Evolutionary conservation across 495 filamentous ascomycete species (phyloP), one percentile per base, ranked within the genome.

Genomic region (Hypoxylon crocopeplum): DNA sequence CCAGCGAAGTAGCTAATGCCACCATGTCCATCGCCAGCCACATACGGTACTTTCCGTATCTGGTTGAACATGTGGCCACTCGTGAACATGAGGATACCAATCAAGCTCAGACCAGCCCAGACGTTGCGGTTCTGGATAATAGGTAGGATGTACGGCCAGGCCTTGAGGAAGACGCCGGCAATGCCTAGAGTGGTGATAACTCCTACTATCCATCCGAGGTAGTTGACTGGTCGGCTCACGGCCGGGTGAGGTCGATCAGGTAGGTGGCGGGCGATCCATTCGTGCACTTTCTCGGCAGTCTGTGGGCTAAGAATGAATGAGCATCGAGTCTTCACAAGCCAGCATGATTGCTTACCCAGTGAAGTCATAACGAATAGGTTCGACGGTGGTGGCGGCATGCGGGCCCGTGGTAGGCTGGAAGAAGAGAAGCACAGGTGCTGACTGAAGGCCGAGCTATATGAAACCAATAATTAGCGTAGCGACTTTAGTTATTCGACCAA

Each of bases 41-140:
- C 91, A 68, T 99, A 99, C n/a, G 94, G 93, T 0, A 94, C 92
- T 68, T 92, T 92, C 49, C 94, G 83, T 69, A 99, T 99, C 64
- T 98, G 94, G 74, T 98, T 98, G 82, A 93, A 99, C 94, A 99
- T 98, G 70, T 98, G 92, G 11, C 95, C 94, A 60, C 87, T 92
- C 27, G 90, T 98, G 77, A 99, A 99, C 25, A 99, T 78, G 34
- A 99, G 84, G 53, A 99, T 91, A 6, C 85, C 82, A 62, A 99
- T 90, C 45, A 99, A 77, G 69, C 89, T 93, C 60, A 96, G 69
- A 21, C 89, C 93, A 25, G 94, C 92, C 95, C 94, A 99, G 21
- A 97, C 74, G 53, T 94, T 97, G 48, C 93, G 84, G 72, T 90
- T 97, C 69, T 91, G 90, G 29, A 98, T 76, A 48, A 97, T 70